These are phyloP conservation scores for Fraxinus anomala DNA, from an alignment of 257 asterid species.

Conservation along the genomic window DNA sequence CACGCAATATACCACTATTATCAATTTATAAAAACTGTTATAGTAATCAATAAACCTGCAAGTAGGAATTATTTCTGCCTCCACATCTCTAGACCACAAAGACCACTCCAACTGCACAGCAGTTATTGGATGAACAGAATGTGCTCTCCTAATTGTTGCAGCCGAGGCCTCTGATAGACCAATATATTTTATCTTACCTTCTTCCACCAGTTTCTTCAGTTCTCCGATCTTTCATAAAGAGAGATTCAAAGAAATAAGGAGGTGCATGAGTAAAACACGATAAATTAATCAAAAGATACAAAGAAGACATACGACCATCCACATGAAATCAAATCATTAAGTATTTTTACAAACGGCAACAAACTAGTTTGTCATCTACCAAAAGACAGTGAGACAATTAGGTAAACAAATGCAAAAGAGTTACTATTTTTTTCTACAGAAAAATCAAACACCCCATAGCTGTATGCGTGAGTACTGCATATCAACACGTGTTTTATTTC, in stretches of 20 bases:
- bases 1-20: background rate
- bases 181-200: slow-evolving; percentile 52
- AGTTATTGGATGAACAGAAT: slow-evolving; percentile 53
- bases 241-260: background rate
- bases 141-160: slow-evolving; percentile 56
- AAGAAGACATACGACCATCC: background rate
- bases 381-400: background rate
- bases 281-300: background rate
- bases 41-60: slow-evolving; percentile 37
- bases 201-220: slow-evolving; percentile 51
- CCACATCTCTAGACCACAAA: slow-evolving; percentile 48
- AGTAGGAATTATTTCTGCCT: slow-evolving; percentile 46
- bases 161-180: slow-evolving; percentile 57
- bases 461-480: background rate
- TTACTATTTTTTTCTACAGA: background rate
- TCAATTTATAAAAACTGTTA: background rate
- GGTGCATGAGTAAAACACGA: background rate
- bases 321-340: background rate
- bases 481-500: background rate
- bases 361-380: background rate
- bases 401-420: background rate
- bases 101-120: slow-evolving; percentile 60
- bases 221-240: slow-evolving; percentile 40
- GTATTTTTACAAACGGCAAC: background rate
- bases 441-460: background rate